These are phyloP conservation scores for Chlamydomonas sp. DNA, from an alignment of 139 green algal species.

Conservation along the genomic window DNA sequence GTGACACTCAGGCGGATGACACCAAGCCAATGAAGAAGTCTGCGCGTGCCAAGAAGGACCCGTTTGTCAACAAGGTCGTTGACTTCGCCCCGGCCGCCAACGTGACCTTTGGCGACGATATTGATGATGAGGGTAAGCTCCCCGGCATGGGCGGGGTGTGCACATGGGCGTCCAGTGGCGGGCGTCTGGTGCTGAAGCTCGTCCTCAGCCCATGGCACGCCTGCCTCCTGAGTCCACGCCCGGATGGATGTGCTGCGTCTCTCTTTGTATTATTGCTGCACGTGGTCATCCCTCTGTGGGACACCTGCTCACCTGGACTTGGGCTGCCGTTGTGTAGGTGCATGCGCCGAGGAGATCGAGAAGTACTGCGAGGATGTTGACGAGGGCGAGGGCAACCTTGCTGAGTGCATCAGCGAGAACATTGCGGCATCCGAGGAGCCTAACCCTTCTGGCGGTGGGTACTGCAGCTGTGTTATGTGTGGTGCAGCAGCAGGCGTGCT, in stretches of 20 bases:
- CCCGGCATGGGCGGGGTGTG: neutral
- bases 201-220: too few relatives aligned
- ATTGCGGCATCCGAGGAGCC: constrained; percentile 54
- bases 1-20: neutral
- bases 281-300: neutral
- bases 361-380: constrained; percentile 68
- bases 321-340: constrained; percentile 53
- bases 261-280: neutral
- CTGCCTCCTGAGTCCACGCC: too few relatives aligned
- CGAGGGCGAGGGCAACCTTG: constrained; percentile 64
- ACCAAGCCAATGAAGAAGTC: neutral
- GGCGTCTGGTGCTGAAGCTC: too few relatives aligned
- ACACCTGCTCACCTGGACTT: neutral
- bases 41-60: neutral
- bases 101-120: constrained; percentile 54
- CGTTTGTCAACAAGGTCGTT: constrained; percentile 25
- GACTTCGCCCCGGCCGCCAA: constrained; percentile 49
- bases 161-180: neutral
- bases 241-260: neutral
- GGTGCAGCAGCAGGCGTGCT: neutral
- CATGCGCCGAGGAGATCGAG: constrained; percentile 70
- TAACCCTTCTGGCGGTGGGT: constrained; percentile 25
- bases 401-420: constrained; percentile 75
- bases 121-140: constrained; percentile 52
- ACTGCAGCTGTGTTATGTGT: too few relatives aligned